phyloP scores from a whole-genome alignment of 805 yeast genomes.

The Barnettozyma vustinii region DNA sequence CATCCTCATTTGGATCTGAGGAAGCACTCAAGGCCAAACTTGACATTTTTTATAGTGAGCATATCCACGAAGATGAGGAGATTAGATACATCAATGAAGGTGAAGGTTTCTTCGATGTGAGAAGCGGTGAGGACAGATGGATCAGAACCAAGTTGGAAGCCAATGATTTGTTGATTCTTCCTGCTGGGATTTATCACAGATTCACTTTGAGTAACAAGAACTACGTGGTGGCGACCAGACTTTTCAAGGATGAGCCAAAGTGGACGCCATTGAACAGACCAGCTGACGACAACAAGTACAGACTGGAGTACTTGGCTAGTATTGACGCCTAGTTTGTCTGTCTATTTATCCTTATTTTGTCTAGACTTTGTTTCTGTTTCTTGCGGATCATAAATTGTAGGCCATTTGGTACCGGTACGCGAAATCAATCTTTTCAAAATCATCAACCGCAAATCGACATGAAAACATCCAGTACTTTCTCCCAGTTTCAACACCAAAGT shows the following conservation, averaged over 20 bases:
- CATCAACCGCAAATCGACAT: too few relatives aligned
- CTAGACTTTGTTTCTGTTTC: not conserved
- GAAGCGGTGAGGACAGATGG: conserved; percentile 65
- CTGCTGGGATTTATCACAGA: conserved; percentile 93
- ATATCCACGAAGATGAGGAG: conserved; percentile 95
- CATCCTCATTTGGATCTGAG: conserved; percentile 56
- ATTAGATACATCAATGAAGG: conserved; percentile 88
- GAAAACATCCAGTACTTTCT: not conserved
- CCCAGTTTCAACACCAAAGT: not conserved
- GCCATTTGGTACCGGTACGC: too few relatives aligned
- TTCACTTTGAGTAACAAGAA: conserved; percentile 67
- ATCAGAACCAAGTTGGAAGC: conserved; percentile 59
- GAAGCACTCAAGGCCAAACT: conserved; percentile 63
- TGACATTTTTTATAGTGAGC: conserved; percentile 71
- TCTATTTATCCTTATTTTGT: not conserved
- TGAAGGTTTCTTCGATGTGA: conserved; percentile 85
- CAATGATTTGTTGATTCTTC: conserved; percentile 66
- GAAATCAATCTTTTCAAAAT: not conserved
- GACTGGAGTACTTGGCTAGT: conserved; percentile 40
- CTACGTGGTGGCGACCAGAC: conserved; percentile 69
- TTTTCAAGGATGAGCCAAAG: conserved; percentile 92
- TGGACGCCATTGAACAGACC: conserved; percentile 87
- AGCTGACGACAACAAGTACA: conserved; percentile 40
- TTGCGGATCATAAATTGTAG: too few relatives aligned
- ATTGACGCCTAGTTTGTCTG: conserved; percentile 1